phyloP scores from a whole-genome alignment of 768 basidiomycete genomes.

The Suillus ampliporus region DNA sequence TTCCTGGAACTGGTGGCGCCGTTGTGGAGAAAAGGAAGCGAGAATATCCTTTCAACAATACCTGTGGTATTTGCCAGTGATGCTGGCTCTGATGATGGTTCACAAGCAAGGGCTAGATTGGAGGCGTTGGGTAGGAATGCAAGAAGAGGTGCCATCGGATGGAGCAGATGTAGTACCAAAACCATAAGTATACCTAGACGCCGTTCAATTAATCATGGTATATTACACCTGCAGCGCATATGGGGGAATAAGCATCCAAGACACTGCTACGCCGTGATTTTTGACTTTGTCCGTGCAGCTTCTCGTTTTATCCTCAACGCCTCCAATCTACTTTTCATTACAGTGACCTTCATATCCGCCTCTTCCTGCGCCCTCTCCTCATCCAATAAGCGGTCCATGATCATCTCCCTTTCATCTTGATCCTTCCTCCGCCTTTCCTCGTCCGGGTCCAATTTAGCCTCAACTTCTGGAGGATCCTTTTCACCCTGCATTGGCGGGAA shows the following conservation, averaged over 20 bases:
- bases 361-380: conserved; percentile 90
- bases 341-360: conserved; percentile 74
- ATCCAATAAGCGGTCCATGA: conserved; percentile 84
- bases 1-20: conserved; percentile 77
- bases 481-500: conserved; percentile 42
- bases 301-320: conserved; percentile 56
- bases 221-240: not conserved
- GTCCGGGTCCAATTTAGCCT: conserved; percentile 39
- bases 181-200: not conserved
- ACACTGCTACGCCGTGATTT: conserved; percentile 16
- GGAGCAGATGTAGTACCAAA: conserved; percentile 2
- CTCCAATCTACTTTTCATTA: conserved; percentile 70
- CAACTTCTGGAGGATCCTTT: not conserved
- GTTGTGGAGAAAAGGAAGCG: conserved; percentile 78
- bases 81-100: conserved; percentile 92
- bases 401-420: conserved; percentile 78
- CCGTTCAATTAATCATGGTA: not conserved
- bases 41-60: conserved; percentile 77
- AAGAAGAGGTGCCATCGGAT: not conserved
- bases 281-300: conserved; percentile 32
- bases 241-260: not conserved
- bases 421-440: conserved; percentile 56
- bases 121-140: conserved; percentile 60
- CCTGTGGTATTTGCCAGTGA: conserved; percentile 89
- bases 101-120: conserved; percentile 90